Percentiles rank a stretch among this genome's conserved stretches.
Evolutionary conservation across 2,329 filamentous ascomycete genomes (phyloP).

Genomic region (Verruconis gallopava): DNA sequence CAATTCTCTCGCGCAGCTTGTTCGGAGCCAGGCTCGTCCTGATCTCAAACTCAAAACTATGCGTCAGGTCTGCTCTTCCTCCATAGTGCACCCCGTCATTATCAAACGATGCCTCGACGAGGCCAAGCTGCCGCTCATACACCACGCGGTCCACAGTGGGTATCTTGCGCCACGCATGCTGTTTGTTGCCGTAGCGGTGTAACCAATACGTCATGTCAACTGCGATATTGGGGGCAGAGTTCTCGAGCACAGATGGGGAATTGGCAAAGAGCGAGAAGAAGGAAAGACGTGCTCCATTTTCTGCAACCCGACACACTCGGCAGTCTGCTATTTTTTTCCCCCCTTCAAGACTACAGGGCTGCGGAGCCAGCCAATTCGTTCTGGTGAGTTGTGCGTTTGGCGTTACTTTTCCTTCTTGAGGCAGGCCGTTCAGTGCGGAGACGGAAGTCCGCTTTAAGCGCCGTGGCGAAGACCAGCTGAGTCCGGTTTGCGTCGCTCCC

Average conservation of each 20-base stretch:
- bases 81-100: conserved; percentile 30
- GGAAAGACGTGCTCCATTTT: neutral
- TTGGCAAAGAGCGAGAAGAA: neutral
- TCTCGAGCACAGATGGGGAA: neutral
- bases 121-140: conserved; percentile 27
- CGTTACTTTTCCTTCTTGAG: too few species aligned
- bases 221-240: neutral
- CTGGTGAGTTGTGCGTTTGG: too few species aligned
- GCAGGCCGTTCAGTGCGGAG: too few species aligned
- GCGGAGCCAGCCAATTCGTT: too few species aligned
- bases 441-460: too few species aligned
- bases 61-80: conserved; percentile 33
- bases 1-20: conserved; percentile 22
- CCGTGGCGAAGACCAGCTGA: too few species aligned
- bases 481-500: too few species aligned
- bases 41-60: conserved; percentile 24
- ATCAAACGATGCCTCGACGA: conserved; percentile 33
- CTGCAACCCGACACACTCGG: too few species aligned
- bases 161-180: conserved; percentile 24
- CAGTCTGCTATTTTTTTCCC: too few species aligned
- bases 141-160: conserved; percentile 13
- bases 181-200: conserved; percentile 24
- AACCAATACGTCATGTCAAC: conserved; percentile 22
- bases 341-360: too few species aligned
- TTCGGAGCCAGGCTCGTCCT: conserved; percentile 19